Percentiles rank a stretch among this genome's conserved stretches.
phyloP scores from a whole-genome alignment of 2,329 filamentous ascomycete genomes.

The Aspergillus sp. region DNA sequence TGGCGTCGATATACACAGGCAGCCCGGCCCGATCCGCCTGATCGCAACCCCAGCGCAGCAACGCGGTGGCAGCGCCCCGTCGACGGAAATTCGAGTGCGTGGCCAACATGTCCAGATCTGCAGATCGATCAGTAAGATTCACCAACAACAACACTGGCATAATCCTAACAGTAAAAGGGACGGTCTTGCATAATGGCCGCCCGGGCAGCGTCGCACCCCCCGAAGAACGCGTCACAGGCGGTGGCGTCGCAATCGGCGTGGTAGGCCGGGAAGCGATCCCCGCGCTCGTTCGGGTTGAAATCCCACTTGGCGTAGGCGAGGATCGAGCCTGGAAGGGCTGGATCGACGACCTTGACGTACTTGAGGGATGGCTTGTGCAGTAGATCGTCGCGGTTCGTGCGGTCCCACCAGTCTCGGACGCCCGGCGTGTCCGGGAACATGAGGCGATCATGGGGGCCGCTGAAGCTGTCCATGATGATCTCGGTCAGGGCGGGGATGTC shows the following conservation, averaged over 20 bases:
- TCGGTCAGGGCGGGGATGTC: conserved; percentile 24
- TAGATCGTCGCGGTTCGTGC: conserved; percentile 21
- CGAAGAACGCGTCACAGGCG: conserved; percentile 20
- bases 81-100: conserved; percentile 22
- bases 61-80: conserved; percentile 17
- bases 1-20: conserved; percentile 14
- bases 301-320: conserved; percentile 33
- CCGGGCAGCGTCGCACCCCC: conserved; percentile 19
- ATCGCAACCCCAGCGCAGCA: conserved; percentile 20
- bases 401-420: conserved; percentile 25
- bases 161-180: conserved; percentile 27
- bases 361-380: conserved; percentile 21
- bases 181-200: conserved; percentile 21
- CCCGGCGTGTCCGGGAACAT: conserved; percentile 29
- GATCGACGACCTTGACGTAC: conserved; percentile 29
- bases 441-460: conserved; percentile 14
- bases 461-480: conserved; percentile 28
- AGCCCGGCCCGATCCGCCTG: conserved; percentile 9
- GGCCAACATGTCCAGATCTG: conserved; percentile 13
- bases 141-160: not conserved
- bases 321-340: conserved; percentile 12
- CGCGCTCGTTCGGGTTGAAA: conserved; percentile 23
- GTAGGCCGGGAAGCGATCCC: conserved; percentile 28
- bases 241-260: conserved; percentile 17
- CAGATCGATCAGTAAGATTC: not conserved